Base-by-base conservation (phyloP, 2,329 filamentous ascomycete genomes). In the Aspergillus sp. region DNA sequence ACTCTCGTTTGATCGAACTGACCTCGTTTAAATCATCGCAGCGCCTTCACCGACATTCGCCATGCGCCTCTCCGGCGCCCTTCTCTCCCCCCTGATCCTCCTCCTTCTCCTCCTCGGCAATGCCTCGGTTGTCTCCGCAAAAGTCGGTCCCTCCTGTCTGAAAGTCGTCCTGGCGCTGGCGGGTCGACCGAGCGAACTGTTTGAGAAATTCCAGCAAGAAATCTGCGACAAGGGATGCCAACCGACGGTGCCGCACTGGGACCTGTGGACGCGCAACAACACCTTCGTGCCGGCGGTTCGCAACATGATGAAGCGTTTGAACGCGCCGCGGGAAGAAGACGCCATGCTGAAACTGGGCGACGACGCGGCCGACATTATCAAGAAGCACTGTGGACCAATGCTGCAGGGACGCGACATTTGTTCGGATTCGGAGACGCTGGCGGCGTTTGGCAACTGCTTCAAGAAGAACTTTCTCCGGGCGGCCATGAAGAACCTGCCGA, bases 131-230 rank as follows among this genome's bases (percentile, higher is more conserved):
- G 55, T 61, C 33, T 55, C 57, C 38, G 53, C 63, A 20, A 63
- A 61, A 10, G 52, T 68, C 50, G 65, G 65, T 22, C 90, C 91
- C 54, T 86, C 89, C 44, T 96, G 88, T 66, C 85, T 89, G 58
- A 96, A 76, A 49, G 91, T 95, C 22, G 90, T 96, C n/a, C 88
- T 93, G 38, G 89, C 90, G 7, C 60, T 70, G 11, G 60, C 65
- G 41, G 59, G 64, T 44, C 64, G 67, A 49, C 67, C 67, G 2
- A 55, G 54, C 38, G 61, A 68, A 17, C 45, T 70, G 13, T 69
- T 65, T 56, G 55, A 65, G 19, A 66, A 65, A 45, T 70, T 70
- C 51, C 66, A 70, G 53, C 60, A 56, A 14, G 66, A 70, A 45
- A 65, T 70, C 57, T 70, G 67, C 50, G 65, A 66, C 14, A 53